phyloP scores from a whole-genome alignment of 495 filamentous ascomycete genomes.

The Penicillium malachiteum region DNA sequence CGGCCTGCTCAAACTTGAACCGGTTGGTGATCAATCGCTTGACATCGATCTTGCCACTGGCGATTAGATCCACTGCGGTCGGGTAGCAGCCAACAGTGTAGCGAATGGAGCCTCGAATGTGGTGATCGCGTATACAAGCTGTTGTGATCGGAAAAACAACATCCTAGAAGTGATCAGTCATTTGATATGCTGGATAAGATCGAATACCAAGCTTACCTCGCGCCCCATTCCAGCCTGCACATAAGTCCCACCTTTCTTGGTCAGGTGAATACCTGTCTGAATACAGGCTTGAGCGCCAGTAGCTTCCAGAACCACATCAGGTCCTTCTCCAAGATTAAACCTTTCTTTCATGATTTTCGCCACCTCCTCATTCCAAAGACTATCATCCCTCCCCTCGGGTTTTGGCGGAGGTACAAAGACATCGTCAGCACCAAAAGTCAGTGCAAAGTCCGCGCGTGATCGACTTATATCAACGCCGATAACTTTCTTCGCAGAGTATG shows the following conservation, averaged over 20 bases:
- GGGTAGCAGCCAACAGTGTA: constrained; percentile 78
- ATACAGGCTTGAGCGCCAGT: constrained; percentile 77
- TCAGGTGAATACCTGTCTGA: constrained; percentile 67
- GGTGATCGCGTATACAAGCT: constrained; percentile 79
- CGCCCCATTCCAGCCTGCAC: constrained; percentile 87
- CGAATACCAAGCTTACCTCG: constrained; percentile 44
- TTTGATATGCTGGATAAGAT: not conserved
- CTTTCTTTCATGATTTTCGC: constrained; percentile 51
- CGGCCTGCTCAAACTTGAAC: constrained; percentile 71
- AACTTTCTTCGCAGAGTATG: constrained; percentile 72
- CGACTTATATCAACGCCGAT: constrained; percentile 76
- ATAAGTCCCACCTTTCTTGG: constrained; percentile 73
- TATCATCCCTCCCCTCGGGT: constrained; percentile 14
- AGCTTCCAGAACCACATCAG: constrained; percentile 82
- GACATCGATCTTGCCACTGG: constrained; percentile 63
- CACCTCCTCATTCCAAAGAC: constrained; percentile 62
- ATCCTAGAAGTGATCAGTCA: constrained; percentile 35
- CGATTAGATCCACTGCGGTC: constrained; percentile 71
- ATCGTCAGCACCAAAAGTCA: constrained; percentile 62
- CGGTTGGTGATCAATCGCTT: constrained; percentile 69
- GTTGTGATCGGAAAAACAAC: constrained; percentile 81
- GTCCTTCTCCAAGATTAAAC: constrained; percentile 51
- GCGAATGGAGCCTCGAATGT: constrained; percentile 76
- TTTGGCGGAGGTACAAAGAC: constrained; percentile 55
- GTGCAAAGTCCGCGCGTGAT: constrained; percentile 68